A percentile compares a stretch with the other conserved stretches of the same genome.
Evolutionary conservation across 306 rosid species (phyloP).

Genomic region (Rosa chinensis): DNA sequence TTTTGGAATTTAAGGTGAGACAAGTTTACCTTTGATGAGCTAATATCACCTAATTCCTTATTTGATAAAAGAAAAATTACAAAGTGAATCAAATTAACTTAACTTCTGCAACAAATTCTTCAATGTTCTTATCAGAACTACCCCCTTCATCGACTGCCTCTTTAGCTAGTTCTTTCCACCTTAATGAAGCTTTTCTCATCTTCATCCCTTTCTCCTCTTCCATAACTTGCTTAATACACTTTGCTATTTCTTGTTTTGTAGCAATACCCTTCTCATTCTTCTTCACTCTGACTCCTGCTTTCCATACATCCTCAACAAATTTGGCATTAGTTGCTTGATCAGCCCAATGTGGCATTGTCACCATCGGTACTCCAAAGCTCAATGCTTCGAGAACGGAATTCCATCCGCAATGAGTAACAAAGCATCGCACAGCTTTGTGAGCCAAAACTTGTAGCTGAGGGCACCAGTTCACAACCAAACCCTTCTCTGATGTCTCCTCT

Average conservation of each 20-base stretch:
- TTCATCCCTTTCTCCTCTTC: constrained; percentile 4
- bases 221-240: constrained; percentile 21
- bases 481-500: constrained; percentile 17
- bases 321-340: constrained; percentile 30
- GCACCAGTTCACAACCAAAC: constrained; percentile 28
- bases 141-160: constrained; percentile 16
- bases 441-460: constrained; percentile 21
- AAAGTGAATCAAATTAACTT: neutral
- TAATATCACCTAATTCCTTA: no score
- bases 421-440: constrained; percentile 26
- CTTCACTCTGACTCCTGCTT: constrained; percentile 22
- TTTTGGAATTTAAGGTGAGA: no score
- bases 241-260: neutral
- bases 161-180: constrained; percentile 8
- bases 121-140: constrained; percentile 24
- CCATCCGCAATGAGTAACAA: constrained; percentile 38
- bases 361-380: constrained; percentile 31
- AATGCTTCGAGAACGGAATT: constrained; percentile 31
- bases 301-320: constrained; percentile 27
- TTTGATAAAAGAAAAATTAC: no score
- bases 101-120: constrained; percentile 3
- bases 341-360: constrained; percentile 27
- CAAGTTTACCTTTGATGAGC: no score
- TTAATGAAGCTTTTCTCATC: neutral
- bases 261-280: constrained; percentile 8